Evolutionary conservation across 2,329 filamentous ascomycete genomes (phyloP).

Genomic region (Aspergillus sp.): DNA sequence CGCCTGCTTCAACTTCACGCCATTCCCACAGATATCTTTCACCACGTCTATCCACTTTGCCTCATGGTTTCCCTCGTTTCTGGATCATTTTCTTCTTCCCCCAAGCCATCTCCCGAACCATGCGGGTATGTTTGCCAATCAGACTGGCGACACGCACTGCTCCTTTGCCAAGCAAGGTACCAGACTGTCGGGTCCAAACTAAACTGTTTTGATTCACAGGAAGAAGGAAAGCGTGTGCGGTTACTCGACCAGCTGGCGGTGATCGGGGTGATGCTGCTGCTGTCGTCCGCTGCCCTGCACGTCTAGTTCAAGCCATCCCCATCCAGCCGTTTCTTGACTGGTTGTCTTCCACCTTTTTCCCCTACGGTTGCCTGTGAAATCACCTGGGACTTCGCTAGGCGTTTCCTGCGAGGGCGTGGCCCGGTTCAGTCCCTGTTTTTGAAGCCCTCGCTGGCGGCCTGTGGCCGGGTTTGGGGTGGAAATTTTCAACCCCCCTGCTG

Average conservation of each 20-base stretch:
- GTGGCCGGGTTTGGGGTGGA: neutral
- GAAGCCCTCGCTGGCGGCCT: neutral
- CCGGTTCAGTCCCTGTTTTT: neutral
- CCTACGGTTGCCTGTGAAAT: neutral
- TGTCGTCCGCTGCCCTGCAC: conserved; percentile 5
- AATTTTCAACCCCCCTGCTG: neutral
- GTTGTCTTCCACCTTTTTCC: neutral
- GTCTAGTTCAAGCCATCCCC: neutral
- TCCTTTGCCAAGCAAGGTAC: conserved; percentile 31
- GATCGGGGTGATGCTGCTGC: conserved; percentile 13
- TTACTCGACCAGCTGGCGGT: conserved; percentile 12
- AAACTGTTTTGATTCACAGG: conserved; percentile 20
- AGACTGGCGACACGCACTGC: conserved; percentile 30
- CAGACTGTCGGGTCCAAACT: conserved; percentile 32
- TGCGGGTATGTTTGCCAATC: conserved; percentile 31
- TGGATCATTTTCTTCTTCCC: no score
- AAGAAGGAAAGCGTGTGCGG: conserved; percentile 14
- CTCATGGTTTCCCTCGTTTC: conserved; percentile 6
- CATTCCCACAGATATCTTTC: neutral
- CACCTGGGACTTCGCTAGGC: neutral
- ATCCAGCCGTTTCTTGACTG: conserved; percentile 4
- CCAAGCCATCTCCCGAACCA: conserved; percentile 5
- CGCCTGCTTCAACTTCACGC: no score
- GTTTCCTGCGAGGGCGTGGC: neutral
- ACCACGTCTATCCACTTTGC: neutral